phyloP scores from a whole-genome alignment of 129 eudicot genomes.

The Escallonia rubra region DNA sequence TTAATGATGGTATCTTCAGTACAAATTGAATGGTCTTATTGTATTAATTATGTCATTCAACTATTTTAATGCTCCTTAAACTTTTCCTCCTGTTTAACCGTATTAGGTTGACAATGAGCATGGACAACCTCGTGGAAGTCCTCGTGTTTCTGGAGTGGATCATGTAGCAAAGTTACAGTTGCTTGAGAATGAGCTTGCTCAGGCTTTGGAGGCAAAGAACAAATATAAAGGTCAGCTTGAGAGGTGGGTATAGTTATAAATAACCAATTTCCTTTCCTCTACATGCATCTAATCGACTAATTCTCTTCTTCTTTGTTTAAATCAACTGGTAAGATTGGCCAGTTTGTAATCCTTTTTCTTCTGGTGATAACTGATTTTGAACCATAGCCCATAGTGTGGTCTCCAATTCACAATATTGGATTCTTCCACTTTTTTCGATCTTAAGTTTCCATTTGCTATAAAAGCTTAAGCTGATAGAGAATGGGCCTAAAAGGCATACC shows the following conservation, averaged over 20 bases:
- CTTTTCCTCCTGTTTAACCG: not conserved
- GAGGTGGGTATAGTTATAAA: constrained; percentile 29
- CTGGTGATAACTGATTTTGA: too few species aligned
- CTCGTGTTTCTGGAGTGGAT: constrained; percentile 31
- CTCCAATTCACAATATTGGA: too few species aligned
- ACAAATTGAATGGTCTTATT: not conserved
- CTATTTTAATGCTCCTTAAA: not conserved
- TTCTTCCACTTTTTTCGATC: too few species aligned
- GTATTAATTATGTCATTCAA: not conserved
- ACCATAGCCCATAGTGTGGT: too few species aligned
- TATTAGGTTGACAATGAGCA: constrained; percentile 22
- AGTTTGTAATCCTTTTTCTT: too few species aligned
- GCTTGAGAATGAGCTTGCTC: constrained; percentile 64
- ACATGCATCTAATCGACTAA: not conserved
- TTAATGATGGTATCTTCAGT: not conserved
- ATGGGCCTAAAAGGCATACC: too few species aligned
- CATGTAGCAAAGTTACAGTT: constrained; percentile 33
- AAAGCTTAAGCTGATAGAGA: too few species aligned
- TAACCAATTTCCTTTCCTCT: not conserved
- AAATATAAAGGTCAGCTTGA: constrained; percentile 52
- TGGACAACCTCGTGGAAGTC: constrained; percentile 14
- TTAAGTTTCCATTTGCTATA: too few species aligned
- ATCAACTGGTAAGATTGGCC: not conserved
- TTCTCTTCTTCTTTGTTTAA: not conserved
- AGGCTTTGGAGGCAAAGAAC: constrained; percentile 48